These are phyloP conservation scores for Silene vulgaris DNA, from an alignment of 179 eudicot species.

Conservation along the genomic window DNA sequence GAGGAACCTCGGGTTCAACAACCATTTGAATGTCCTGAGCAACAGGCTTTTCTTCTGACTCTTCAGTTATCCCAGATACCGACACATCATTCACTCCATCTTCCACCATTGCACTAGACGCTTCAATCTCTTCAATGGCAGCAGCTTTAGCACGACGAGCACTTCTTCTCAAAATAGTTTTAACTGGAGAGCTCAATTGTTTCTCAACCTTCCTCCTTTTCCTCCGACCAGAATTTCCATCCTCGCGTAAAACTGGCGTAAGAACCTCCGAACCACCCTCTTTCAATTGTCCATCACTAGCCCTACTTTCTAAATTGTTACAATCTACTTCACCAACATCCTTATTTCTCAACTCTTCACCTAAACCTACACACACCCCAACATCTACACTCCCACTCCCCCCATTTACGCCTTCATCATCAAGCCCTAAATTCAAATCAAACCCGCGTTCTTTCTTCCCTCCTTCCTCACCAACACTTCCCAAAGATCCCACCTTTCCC, in stretches of 20 bases:
- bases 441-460: constrained; percentile 42
- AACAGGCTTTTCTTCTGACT: constrained; percentile 38
- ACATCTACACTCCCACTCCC: constrained; percentile 22
- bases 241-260: constrained; percentile 24
- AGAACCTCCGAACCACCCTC: constrained; percentile 26
- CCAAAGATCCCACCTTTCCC: constrained; percentile 19
- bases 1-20: constrained; percentile 35
- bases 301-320: constrained; percentile 19
- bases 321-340: constrained; percentile 22
- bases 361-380: constrained; percentile 23
- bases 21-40: constrained; percentile 28
- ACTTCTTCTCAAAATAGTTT: constrained; percentile 76
- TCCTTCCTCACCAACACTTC: constrained; percentile 9
- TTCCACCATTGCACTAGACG: constrained; percentile 19
- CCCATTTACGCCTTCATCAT: constrained; percentile 35
- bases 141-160: constrained; percentile 56
- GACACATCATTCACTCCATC: constrained; percentile 36
- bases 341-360: constrained; percentile 23
- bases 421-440: constrained; percentile 70
- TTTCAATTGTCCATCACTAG: constrained; percentile 22
- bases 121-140: constrained; percentile 32
- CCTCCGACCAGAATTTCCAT: constrained; percentile 35
- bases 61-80: constrained; percentile 42
- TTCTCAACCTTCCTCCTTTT: constrained; percentile 45
- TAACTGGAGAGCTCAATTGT: constrained; percentile 31